A percentile compares a stretch with the other conserved stretches of the same genome.
These are phyloP conservation scores for Capillidium rhysosporum DNA, from an alignment of 371 early-diverging fungal species.

Conservation along the genomic window DNA sequence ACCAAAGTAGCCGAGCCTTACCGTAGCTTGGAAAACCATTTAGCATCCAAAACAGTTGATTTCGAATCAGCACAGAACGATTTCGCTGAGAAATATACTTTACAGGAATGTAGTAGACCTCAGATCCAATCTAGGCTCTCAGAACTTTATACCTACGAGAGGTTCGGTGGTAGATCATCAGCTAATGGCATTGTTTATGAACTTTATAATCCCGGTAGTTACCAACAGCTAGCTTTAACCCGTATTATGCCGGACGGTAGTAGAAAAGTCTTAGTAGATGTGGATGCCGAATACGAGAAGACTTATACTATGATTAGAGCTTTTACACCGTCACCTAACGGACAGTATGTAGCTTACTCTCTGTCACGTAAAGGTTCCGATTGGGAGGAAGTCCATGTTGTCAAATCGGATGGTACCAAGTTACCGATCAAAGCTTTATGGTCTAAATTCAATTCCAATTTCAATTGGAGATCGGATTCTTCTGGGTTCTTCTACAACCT, in stretches of 20 bases:
- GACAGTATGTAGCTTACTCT: conserved; percentile 13
- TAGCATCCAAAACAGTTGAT: conserved; percentile 19
- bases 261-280: not conserved
- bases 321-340: conserved; percentile 25
- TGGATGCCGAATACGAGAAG: not conserved
- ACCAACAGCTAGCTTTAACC: no score
- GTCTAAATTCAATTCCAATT: conserved; percentile 27
- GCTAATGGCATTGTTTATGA: not conserved
- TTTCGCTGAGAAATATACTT: not conserved
- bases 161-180: not conserved
- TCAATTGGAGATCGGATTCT: conserved; percentile 36
- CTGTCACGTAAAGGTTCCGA: conserved; percentile 35
- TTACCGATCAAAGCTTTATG: conserved; percentile 16
- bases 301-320: conserved; percentile 10
- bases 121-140: no score
- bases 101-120: not conserved
- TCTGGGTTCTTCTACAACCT: conserved; percentile 36
- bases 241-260: no score
- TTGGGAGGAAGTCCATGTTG: conserved; percentile 33
- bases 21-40: conserved; percentile 29
- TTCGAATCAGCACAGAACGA: not conserved
- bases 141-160: no score
- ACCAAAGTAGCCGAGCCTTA: conserved; percentile 20
- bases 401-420: conserved; percentile 9
- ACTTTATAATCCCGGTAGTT: not conserved